Conservation (phyloP, 495 filamentous ascomycete genomes). For the Podospora tetraspora region DNA sequence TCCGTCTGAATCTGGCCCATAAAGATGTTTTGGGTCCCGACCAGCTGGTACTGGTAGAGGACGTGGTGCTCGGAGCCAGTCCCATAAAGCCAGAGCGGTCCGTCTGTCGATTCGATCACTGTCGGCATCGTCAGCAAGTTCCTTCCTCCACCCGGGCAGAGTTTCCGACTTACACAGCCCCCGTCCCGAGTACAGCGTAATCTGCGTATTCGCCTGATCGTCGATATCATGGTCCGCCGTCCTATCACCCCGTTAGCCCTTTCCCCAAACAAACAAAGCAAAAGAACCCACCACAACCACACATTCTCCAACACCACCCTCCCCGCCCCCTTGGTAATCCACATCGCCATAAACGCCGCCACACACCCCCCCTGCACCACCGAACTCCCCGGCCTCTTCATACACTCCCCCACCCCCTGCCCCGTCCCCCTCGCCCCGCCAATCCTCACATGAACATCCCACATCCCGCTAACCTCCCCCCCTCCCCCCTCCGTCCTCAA, state of each 20-base stretch:
- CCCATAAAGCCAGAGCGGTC: slow-evolving; percentile 58
- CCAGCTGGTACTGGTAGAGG: slow-evolving; percentile 78
- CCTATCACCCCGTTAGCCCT: slow-evolving; percentile 59
- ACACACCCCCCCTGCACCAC: slow-evolving; percentile 52
- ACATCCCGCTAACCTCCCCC: slow-evolving; percentile 70
- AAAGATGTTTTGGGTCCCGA: slow-evolving; percentile 62
- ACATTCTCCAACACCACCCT: slow-evolving; percentile 78
- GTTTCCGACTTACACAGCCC: slow-evolving; percentile 45
- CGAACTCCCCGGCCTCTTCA: slow-evolving; percentile 54
- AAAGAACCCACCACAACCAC: slow-evolving; percentile 66
- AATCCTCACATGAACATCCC: slow-evolving; percentile 82
- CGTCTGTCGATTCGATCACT: slow-evolving; percentile 48
- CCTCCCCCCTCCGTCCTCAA: slow-evolving; percentile 51
- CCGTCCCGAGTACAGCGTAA: slow-evolving; percentile 66
- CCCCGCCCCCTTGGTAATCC: slow-evolving; percentile 62
- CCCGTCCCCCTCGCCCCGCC: slow-evolving; percentile 75
- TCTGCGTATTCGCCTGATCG: slow-evolving; percentile 53
- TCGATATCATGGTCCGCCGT: slow-evolving; percentile 91
- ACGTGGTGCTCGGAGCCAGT: slow-evolving; percentile 72
- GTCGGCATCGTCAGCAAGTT: neutral
- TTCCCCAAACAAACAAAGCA: slow-evolving; percentile 33
- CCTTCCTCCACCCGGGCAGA: neutral
- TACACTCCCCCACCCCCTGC: slow-evolving; percentile 67
- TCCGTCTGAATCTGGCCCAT: slow-evolving; percentile 79
- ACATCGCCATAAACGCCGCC: slow-evolving; percentile 76